phyloP scores from a whole-genome alignment of 345 rosid species.

The Eucalyptus guilfoylei region DNA sequence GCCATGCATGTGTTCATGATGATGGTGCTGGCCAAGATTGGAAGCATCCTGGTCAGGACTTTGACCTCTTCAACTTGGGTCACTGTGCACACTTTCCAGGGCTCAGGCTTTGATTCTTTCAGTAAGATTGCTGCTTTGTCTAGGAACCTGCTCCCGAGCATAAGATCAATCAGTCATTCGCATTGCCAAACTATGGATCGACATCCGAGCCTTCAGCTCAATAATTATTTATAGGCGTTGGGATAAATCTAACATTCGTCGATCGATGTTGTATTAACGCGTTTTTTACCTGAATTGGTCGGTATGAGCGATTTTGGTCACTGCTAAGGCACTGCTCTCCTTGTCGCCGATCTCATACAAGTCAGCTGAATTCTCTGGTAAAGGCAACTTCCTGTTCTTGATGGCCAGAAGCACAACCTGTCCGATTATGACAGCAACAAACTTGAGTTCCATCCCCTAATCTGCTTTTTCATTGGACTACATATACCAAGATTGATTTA shows the following conservation, averaged over 20 bases:
- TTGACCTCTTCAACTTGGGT: slow-evolving; percentile 46
- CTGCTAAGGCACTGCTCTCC: not conserved
- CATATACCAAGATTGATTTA: not conserved
- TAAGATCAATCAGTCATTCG: not conserved
- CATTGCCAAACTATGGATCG: not conserved
- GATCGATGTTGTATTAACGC: not conserved
- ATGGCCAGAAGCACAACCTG: slow-evolving; percentile 26
- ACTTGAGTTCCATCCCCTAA: not conserved
- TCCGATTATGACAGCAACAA: not conserved
- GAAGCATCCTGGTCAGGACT: slow-evolving; percentile 25
- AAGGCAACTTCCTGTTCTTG: slow-evolving; percentile 17
- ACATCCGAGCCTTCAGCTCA: not conserved
- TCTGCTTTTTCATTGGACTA: not conserved
- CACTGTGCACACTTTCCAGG: slow-evolving; percentile 26
- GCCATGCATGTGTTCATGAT: slow-evolving; percentile 31
- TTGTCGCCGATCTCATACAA: slow-evolving; percentile 21
- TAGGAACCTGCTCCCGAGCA: slow-evolving; percentile 13
- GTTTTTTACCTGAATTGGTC: slow-evolving; percentile 32
- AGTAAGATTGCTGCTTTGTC: slow-evolving; percentile 27
- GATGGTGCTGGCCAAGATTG: slow-evolving; percentile 27
- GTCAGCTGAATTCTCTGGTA: slow-evolving; percentile 20
- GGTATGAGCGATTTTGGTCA: slow-evolving; percentile 24
- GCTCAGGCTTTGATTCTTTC: not conserved
- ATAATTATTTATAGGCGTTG: not conserved
- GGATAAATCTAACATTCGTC: not conserved